These are phyloP conservation scores for Beta vulgaris DNA, from an alignment of 148 eudicot species.

Conservation along the genomic window DNA sequence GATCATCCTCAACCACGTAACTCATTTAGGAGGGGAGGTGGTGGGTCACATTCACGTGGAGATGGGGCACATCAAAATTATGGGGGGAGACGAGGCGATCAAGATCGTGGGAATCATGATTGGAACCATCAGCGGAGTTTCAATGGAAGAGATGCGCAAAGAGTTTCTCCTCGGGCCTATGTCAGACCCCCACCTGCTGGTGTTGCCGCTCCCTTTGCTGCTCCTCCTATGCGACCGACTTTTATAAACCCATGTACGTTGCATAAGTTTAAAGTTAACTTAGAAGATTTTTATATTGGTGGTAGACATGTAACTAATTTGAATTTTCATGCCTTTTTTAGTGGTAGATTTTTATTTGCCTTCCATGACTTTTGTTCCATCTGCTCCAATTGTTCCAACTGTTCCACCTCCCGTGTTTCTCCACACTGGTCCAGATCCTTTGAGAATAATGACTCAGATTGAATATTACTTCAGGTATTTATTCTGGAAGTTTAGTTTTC, in stretches of 20 bases:
- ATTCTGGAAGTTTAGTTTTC: neutral
- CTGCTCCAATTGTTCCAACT: slow-evolving; percentile 33
- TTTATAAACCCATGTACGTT: slow-evolving; percentile 49
- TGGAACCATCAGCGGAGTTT: slow-evolving; percentile 59
- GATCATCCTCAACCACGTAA: slow-evolving; percentile 58
- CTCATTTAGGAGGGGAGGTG: slow-evolving; percentile 53
- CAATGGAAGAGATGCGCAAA: slow-evolving; percentile 62
- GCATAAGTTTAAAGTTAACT: neutral
- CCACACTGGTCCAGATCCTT: slow-evolving; percentile 43
- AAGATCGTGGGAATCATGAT: slow-evolving; percentile 64
- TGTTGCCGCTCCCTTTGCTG: slow-evolving; percentile 38
- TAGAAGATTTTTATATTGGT: slow-evolving; percentile 6
- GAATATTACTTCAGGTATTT: slow-evolving; percentile 85
- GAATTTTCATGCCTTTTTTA: slow-evolving; percentile 40
- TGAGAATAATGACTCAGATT: slow-evolving; percentile 68
- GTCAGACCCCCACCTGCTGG: slow-evolving; percentile 40
- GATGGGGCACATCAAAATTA: slow-evolving; percentile 63
- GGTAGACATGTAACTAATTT: neutral
- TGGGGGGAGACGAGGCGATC: slow-evolving; percentile 57
- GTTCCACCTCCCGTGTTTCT: slow-evolving; percentile 35
- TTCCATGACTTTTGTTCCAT: neutral
- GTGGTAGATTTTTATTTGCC: slow-evolving; percentile 45
- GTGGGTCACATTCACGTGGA: slow-evolving; percentile 62
- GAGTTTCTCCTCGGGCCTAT: slow-evolving; percentile 50
- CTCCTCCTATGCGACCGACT: slow-evolving; percentile 48